Evolutionary conservation across 108 stramenopile genomes (phyloP).

Genomic region (Mediolabrus comicus): DNA sequence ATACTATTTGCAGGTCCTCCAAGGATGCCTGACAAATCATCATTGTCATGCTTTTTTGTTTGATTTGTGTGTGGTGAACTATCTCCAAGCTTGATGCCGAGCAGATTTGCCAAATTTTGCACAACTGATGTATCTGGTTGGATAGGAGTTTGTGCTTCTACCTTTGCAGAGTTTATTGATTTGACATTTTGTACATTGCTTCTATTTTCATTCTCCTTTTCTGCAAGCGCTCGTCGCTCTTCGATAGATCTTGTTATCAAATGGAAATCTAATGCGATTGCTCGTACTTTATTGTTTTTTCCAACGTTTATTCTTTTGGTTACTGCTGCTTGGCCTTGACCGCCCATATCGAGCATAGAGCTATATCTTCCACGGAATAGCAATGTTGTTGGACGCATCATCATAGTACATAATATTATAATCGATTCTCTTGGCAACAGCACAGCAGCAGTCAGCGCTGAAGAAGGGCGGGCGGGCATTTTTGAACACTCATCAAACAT

Average conservation of each 20-base stretch:
- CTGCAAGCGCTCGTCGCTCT: slow-evolving; percentile 15
- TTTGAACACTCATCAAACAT: no score
- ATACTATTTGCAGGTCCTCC: neutral
- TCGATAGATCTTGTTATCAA: slow-evolving; percentile 55
- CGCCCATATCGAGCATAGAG: slow-evolving; percentile 84
- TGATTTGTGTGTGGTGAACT: slow-evolving; percentile 7
- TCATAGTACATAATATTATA: no score
- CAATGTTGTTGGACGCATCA: neutral
- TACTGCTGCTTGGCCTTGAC: slow-evolving; percentile 40
- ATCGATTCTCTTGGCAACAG: no score
- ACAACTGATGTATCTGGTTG: slow-evolving; percentile 42
- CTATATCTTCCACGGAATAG: slow-evolving; percentile 26
- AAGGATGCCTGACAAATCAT: slow-evolving; percentile 46
- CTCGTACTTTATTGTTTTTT: slow-evolving; percentile 79
- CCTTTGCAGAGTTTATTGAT: neutral
- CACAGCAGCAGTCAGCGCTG: no score
- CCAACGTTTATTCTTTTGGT: slow-evolving; percentile 54
- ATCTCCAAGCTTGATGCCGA: slow-evolving; percentile 55
- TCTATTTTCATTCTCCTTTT: slow-evolving; percentile 3
- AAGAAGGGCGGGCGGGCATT: no score
- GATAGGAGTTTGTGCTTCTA: neutral
- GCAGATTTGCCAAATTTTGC: slow-evolving; percentile 56
- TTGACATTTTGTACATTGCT: neutral
- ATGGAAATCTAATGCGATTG: slow-evolving; percentile 83
- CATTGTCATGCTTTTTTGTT: slow-evolving; percentile 18